Percentiles rank a stretch among this genome's conserved stretches.
phyloP scores from a whole-genome alignment of 495 filamentous ascomycete genomes.

The Penicillium tannophilum region DNA sequence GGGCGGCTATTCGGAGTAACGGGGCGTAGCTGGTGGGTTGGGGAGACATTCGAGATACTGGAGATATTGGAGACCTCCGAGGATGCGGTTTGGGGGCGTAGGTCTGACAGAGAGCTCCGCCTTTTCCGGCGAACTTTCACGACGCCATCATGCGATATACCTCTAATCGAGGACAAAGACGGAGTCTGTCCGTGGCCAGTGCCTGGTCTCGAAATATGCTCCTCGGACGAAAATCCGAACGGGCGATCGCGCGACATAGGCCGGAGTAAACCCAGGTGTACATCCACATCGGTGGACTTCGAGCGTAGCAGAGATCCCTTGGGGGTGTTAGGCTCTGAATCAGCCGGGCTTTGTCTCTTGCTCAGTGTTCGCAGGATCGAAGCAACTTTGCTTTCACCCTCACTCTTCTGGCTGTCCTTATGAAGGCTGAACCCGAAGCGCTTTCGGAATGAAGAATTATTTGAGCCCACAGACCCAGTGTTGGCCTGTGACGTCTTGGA shows the following conservation, averaged over 20 bases:
- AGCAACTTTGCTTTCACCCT: slow-evolving; percentile 65
- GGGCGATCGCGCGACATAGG: slow-evolving; percentile 70
- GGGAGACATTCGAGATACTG: slow-evolving; percentile 27
- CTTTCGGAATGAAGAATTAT: slow-evolving; percentile 82
- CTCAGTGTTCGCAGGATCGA: slow-evolving; percentile 88
- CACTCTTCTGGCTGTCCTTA: slow-evolving; percentile 72
- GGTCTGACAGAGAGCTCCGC: slow-evolving; percentile 88
- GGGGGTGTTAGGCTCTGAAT: slow-evolving; percentile 56
- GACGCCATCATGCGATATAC: slow-evolving; percentile 36
- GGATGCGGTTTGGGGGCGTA: slow-evolving; percentile 62
- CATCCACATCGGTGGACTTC: slow-evolving; percentile 77
- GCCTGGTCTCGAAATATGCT: slow-evolving; percentile 46
- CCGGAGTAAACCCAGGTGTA: slow-evolving; percentile 52
- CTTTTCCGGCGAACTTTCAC: slow-evolving; percentile 69
- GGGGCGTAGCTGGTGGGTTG: slow-evolving; percentile 37
- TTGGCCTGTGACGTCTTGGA: slow-evolving; percentile 50
- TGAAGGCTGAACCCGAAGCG: slow-evolving; percentile 78
- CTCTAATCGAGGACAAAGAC: slow-evolving; percentile 41
- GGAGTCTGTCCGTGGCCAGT: slow-evolving; percentile 47
- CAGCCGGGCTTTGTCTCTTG: slow-evolving; percentile 70
- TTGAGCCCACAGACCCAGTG: slow-evolving; percentile 62
- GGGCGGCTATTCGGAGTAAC: slow-evolving; percentile 39
- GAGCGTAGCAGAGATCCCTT: slow-evolving; percentile 71
- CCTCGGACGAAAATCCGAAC: slow-evolving; percentile 46
- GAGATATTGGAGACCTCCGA: slow-evolving; percentile 39